Conservation (phyloP, 2,329 filamentous ascomycete species). For the Pseudogymnoascus sp. region DNA sequence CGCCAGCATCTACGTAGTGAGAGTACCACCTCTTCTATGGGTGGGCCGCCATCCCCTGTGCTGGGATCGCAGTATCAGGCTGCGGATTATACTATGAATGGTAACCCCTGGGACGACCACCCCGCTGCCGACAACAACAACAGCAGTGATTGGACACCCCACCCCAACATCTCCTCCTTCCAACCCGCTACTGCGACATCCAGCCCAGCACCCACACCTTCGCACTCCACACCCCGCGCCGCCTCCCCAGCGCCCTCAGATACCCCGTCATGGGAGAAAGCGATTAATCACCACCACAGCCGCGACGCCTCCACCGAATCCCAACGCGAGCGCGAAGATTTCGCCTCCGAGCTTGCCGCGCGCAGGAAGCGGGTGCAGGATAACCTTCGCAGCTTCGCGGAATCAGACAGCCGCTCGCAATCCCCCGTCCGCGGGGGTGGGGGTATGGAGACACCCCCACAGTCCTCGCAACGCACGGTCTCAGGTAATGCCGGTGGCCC, state of each 20-base stretch:
- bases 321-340: conserved; percentile 56
- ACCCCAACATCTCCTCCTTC: conserved; percentile 11
- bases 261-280: conserved; percentile 23
- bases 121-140: conserved; percentile 21
- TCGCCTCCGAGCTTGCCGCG: conserved; percentile 63
- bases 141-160: conserved; percentile 13
- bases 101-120: conserved; percentile 39
- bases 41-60: conserved; percentile 43
- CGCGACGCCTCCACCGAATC: conserved; percentile 43
- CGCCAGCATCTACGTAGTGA: conserved; percentile 74
- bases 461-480: conserved; percentile 31
- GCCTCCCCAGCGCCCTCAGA: background rate
- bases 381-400: conserved; percentile 60
- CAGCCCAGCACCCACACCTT: background rate
- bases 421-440: conserved; percentile 31
- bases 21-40: conserved; percentile 76
- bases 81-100: conserved; percentile 29
- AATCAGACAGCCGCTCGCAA: conserved; percentile 46
- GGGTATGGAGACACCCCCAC: conserved; percentile 28
- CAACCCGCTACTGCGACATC: conserved; percentile 15
- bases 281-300: conserved; percentile 31
- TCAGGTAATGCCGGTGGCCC: background rate
- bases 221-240: background rate
- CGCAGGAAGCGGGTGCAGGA: conserved; percentile 65
- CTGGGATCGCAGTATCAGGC: conserved; percentile 34